These are phyloP conservation scores for Neocallimastix lanati DNA, from an alignment of 192 early-diverging fungal species.

Conservation along the genomic window DNA sequence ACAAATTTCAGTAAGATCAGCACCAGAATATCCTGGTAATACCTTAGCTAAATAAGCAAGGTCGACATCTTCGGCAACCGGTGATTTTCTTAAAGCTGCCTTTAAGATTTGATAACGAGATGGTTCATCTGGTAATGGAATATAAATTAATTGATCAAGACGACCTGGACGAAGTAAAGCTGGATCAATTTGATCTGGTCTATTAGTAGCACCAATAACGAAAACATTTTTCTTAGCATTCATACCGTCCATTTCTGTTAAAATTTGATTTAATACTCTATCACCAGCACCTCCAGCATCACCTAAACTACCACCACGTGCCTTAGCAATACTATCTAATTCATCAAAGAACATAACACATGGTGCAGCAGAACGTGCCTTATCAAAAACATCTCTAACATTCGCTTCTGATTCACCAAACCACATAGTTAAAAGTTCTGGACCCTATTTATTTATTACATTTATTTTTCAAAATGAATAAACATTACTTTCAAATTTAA, in stretches of 20 bases:
- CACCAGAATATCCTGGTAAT: slow-evolving; percentile 90
- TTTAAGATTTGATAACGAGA: slow-evolving; percentile 71
- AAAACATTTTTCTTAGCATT: slow-evolving; percentile 99
- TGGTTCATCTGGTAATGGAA: slow-evolving; percentile 74
- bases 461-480: too few species aligned
- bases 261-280: slow-evolving; percentile 95
- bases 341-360: slow-evolving; percentile 99
- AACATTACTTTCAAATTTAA: too few species aligned
- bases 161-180: slow-evolving; percentile 95
- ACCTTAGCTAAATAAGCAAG: slow-evolving; percentile 67
- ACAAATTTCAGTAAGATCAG: slow-evolving; percentile 96
- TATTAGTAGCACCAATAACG: slow-evolving; percentile 97
- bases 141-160: slow-evolving; percentile 97
- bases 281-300: slow-evolving; percentile 88
- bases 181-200: slow-evolving; percentile 95
- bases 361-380: slow-evolving; percentile 89
- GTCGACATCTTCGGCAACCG: slow-evolving; percentile 60
- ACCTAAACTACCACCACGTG: slow-evolving; percentile 59
- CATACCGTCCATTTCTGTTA: slow-evolving; percentile 99
- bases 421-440: slow-evolving; percentile 98
- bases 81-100: slow-evolving; percentile 86
- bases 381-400: slow-evolving; percentile 97
- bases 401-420: slow-evolving; percentile 99
- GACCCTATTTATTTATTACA: slow-evolving; percentile 39
- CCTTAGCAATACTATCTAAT: slow-evolving; percentile 93